Base-by-base conservation (phyloP, 768 basidiomycete species). In the Lactarius hengduanensis region DNA sequence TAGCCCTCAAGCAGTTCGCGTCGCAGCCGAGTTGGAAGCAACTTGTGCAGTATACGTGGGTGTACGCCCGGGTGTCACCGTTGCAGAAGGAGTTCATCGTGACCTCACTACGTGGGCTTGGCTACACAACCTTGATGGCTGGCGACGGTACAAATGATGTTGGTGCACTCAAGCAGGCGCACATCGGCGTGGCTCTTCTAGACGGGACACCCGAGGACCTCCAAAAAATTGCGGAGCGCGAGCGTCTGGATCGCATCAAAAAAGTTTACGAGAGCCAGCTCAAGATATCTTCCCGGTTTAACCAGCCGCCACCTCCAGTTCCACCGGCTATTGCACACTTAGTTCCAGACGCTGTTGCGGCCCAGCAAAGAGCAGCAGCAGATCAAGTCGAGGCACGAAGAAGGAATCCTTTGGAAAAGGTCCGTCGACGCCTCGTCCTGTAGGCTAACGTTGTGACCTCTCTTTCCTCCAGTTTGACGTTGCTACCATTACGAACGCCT, bases 141-240 rank as follows among this genome's bases (percentile, higher is more conserved):
- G 97, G 97, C 60, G 97, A 99, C 74, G 97, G 97, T 36, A 99
- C 97, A 4, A 98, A 99, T 74, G 97, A 98, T 69, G 97, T 99
- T 59, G 97, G 97, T 28, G 97, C 97, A 3, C 84, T 99, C 61
- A 99, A 98, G 77, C 95, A 97, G 75, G 97, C 97, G 0, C 94
- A 99, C 76, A 90, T 99, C 66, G 96, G 97, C 59, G 92, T 98
- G 34, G 96, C 96, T 1, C 80, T 95, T 3, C 79, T 97, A 62
- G 94, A 98, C 72, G 94, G 96, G 0, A 92, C 95, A 0, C 84
- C 85, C 0, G 96, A 96, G 71, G 96, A 98, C 73, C 78, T 99
- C 28, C 85, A 92, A 76, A 93, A 91, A 77, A 98, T 98, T 69
- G 92, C 95, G 1, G 94, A 98, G 73, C 87, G 95, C 69, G 93